These are phyloP conservation scores for Blakeslea trispora DNA, from an alignment of 371 early-diverging fungal species.

Conservation along the genomic window DNA sequence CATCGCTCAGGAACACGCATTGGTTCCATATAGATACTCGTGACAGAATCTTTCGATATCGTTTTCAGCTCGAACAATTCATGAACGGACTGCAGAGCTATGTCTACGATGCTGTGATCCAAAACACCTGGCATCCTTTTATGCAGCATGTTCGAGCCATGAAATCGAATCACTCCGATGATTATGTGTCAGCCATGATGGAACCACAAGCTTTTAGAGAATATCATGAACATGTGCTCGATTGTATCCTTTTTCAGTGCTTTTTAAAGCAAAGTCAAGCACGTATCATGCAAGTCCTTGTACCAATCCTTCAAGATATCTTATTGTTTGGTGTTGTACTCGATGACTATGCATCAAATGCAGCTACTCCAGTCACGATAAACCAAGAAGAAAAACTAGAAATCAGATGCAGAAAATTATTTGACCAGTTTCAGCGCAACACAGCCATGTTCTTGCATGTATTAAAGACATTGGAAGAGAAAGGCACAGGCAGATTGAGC, in stretches of 20 bases:
- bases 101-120: constrained; percentile 46
- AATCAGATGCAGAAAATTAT: constrained; percentile 21
- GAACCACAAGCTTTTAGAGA: constrained; percentile 42
- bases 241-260: constrained; percentile 54
- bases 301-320: constrained; percentile 40
- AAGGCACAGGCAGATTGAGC: constrained; percentile 39
- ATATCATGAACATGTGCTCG: constrained; percentile 52
- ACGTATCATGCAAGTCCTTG: constrained; percentile 35
- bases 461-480: constrained; percentile 38
- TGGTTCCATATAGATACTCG: constrained; percentile 5
- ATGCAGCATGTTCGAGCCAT: constrained; percentile 36
- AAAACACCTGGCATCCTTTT: constrained; percentile 45
- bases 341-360: constrained; percentile 13
- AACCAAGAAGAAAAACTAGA: constrained; percentile 10
- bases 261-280: constrained; percentile 52
- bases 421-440: constrained; percentile 35
- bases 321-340: constrained; percentile 27
- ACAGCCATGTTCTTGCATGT: constrained; percentile 37
- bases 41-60: constrained; percentile 21
- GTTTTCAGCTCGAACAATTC: constrained; percentile 55
- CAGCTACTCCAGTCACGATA: constrained; percentile 1
- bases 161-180: constrained; percentile 8
- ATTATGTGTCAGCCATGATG: constrained; percentile 29
- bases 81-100: constrained; percentile 44
- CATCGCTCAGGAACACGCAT: not conserved